Percentiles rank a stretch among this genome's conserved stretches.
Evolutionary conservation across 257 asterid species (phyloP).

Genomic region (Fraxinus cuspidata): DNA sequence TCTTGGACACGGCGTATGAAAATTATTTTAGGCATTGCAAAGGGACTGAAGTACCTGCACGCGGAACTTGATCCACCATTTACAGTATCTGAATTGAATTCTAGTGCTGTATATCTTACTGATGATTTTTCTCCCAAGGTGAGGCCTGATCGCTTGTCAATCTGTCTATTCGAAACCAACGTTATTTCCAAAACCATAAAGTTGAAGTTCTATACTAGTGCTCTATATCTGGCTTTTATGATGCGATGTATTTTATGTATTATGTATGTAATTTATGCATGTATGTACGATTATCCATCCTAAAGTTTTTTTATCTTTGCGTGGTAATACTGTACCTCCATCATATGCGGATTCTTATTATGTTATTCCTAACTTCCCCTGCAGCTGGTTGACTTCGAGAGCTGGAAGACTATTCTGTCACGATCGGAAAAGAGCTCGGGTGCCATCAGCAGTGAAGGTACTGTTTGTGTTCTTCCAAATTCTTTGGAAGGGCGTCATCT

Average conservation of each 20-base stretch:
- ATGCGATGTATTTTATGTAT: too few relatives aligned
- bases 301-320: not conserved
- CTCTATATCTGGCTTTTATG: constrained; percentile 12
- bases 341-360: constrained; percentile 9
- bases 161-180: not conserved
- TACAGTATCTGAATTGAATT: constrained; percentile 63
- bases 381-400: constrained; percentile 59
- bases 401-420: constrained; percentile 62
- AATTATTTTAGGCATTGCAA: constrained; percentile 72
- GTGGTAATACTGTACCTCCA: not conserved
- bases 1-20: constrained; percentile 88
- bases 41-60: constrained; percentile 79
- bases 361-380: constrained; percentile 15
- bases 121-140: constrained; percentile 96
- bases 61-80: constrained; percentile 63
- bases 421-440: constrained; percentile 50
- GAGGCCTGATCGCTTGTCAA: constrained; percentile 17
- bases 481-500: constrained; percentile 44
- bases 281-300: not conserved
- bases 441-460: constrained; percentile 44
- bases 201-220: not conserved
- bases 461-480: constrained; percentile 42
- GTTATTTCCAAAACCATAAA: too few relatives aligned
- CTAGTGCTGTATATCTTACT: constrained; percentile 71
- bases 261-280: too few relatives aligned